Evolutionary conservation across 805 yeast genomes (phyloP), one percentile per base, ranked within the genome.

Genomic region (Millerago galiae): DNA sequence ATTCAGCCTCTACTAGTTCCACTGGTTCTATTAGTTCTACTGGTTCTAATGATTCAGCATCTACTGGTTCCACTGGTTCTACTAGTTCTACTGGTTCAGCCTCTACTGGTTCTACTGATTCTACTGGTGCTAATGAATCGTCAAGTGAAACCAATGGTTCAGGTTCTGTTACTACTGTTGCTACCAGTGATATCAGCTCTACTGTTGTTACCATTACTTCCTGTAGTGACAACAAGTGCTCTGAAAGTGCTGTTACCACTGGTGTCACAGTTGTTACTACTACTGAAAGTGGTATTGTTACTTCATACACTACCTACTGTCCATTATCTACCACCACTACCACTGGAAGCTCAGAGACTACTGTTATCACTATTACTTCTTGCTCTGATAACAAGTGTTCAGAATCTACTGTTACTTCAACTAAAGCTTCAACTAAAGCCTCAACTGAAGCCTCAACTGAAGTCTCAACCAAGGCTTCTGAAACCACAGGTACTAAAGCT

Each of bases 301-400:
- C 44, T 31, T 21, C 17, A 8, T 36, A 36, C 28, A 41, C 44
- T 29, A 36, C 44, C 8, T 41, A 41, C 36, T 41, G 41, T 16
- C 44, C 44, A 34, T 12, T 18, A 12, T 8, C 40, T 8, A 38
- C 41, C 21, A 35, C 37, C 7, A n/a, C 37, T 8, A 31, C 25
- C n/a, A n/a, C 27, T n/a, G 6, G n/a, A 10, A 27, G 17, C 10
- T 26, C 39, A 27, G 25, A 8, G 4, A 30, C 39, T 8, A 37
- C 39, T 8, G 18, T 37, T 9, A 31, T 30, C 13, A 37, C 34
- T 5, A 21, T 37, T n/a, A 35, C 31, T 17, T 35, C 38, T n/a
- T 35, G 38, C 16, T 17, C 27, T 29, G 39, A 37, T 11, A 21
- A 30, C 27, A 21, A 28, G 14, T 28, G 39, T 29, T 10, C 33